A percentile compares a stretch with the other conserved stretches of the same genome.
These are phyloP conservation scores for Ophiocordyceps robertsii DNA, from an alignment of 2,329 filamentous ascomycete species.

Conservation along the genomic window DNA sequence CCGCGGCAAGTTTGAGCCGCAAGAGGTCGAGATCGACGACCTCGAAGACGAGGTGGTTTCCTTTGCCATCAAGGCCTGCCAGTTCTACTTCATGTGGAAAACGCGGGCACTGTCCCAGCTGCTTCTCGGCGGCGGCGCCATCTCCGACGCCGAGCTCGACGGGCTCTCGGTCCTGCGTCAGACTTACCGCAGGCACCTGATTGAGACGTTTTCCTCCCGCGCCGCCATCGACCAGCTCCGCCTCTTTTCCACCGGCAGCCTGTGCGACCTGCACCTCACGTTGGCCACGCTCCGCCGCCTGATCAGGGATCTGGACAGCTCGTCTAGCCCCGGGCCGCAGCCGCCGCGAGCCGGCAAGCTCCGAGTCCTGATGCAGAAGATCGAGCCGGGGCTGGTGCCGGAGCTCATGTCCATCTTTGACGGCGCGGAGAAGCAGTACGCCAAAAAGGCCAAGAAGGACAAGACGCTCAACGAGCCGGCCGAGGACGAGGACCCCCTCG, in stretches of 20 bases:
- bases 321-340: constrained; percentile 11
- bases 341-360: constrained; percentile 15
- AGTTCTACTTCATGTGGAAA: constrained; percentile 97
- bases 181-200: constrained; percentile 47
- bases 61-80: constrained; percentile 60
- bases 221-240: constrained; percentile 66
- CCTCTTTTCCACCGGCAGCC: constrained; percentile 57
- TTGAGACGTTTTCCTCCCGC: constrained; percentile 54
- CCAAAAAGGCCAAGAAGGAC: constrained; percentile 50
- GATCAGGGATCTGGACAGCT: constrained; percentile 25
- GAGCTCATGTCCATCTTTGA: constrained; percentile 68
- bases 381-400: constrained; percentile 48
- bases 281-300: constrained; percentile 58
- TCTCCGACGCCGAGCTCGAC: constrained; percentile 47
- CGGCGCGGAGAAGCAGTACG: constrained; percentile 61
- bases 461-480: constrained; percentile 46
- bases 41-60: constrained; percentile 68
- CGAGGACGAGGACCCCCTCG: constrained; percentile 61
- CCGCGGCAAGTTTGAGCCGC: constrained; percentile 56
- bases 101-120: constrained; percentile 44
- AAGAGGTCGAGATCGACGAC: constrained; percentile 57
- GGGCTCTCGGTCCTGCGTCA: constrained; percentile 41
- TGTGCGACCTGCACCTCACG: constrained; percentile 71
- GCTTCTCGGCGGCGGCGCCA: constrained; percentile 38
- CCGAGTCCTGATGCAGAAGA: constrained; percentile 47